phyloP scores from a whole-genome alignment of 2,329 filamentous ascomycete species.

The Epicoccum sorghinum region DNA sequence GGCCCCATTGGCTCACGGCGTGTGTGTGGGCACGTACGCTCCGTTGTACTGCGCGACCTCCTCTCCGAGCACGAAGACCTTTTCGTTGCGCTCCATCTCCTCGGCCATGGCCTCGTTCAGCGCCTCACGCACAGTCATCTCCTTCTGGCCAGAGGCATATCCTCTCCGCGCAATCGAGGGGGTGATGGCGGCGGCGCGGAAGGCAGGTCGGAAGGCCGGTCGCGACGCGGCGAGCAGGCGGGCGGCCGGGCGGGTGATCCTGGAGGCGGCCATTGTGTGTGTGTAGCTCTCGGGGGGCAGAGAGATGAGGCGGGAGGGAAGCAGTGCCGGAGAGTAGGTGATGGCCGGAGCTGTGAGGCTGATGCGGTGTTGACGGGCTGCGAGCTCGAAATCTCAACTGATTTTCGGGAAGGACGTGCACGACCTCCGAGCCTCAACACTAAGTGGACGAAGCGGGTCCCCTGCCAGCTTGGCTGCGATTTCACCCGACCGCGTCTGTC shows the following conservation, averaged over 20 bases:
- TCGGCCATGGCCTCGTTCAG: slow-evolving; percentile 97
- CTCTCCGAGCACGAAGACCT: slow-evolving; percentile 95
- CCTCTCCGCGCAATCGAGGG: slow-evolving; percentile 57
- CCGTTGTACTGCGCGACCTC: slow-evolving; percentile 99
- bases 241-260: slow-evolving; percentile 69
- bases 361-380: slow-evolving; percentile 8
- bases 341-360: slow-evolving; percentile 27
- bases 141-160: slow-evolving; percentile 74
- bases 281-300: slow-evolving; percentile 21
- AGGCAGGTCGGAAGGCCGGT: slow-evolving; percentile 59
- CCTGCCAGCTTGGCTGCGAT: slow-evolving; percentile 5
- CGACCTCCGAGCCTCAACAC: slow-evolving; percentile 1
- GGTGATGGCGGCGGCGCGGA: slow-evolving; percentile 56
- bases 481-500: slow-evolving; percentile 9
- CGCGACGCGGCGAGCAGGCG: slow-evolving; percentile 65
- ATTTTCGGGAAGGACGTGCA: slow-evolving; percentile 10
- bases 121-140: slow-evolving; percentile 96
- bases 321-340: slow-evolving; percentile 32
- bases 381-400: slow-evolving; percentile 10
- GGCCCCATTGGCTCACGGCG: slow-evolving; percentile 14
- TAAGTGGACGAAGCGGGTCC: background rate
- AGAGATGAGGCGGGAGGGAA: slow-evolving; percentile 29
- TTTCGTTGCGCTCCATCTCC: slow-evolving; percentile 91
- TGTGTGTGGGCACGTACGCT: slow-evolving; percentile 62
- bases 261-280: slow-evolving; percentile 61